A percentile compares a stretch with the other conserved stretches of the same genome.
Evolutionary conservation across 2,329 filamentous ascomycete species (phyloP).

Genomic region (Xylaria sp.): DNA sequence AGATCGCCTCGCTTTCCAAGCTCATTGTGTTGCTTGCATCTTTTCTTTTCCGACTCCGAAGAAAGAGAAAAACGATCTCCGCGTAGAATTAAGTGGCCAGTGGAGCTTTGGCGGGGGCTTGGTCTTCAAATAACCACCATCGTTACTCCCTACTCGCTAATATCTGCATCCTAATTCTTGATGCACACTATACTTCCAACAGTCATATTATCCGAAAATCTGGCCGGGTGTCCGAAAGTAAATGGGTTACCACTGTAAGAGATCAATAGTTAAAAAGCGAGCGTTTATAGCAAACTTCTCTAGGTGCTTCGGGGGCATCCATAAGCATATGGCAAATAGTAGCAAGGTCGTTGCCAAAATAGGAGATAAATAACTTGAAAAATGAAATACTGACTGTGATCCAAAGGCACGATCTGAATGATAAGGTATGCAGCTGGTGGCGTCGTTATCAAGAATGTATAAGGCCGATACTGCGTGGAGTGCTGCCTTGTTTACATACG

Average conservation of each 20-base stretch:
- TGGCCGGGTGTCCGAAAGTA: slow-evolving; percentile 12
- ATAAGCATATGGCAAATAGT: neutral
- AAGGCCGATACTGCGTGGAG: slow-evolving; percentile 25
- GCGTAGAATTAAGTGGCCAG: neutral
- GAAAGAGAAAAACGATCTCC: neutral
- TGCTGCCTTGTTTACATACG: slow-evolving; percentile 10
- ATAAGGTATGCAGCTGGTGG: slow-evolving; percentile 19
- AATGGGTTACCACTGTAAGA: slow-evolving; percentile 13
- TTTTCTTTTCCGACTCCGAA: neutral
- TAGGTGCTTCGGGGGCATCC: too few species aligned
- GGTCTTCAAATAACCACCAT: neutral
- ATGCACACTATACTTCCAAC: slow-evolving; percentile 1
- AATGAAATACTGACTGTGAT: neutral
- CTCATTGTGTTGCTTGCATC: too few species aligned
- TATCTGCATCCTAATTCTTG: neutral
- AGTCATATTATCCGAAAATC: neutral
- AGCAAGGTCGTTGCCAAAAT: neutral
- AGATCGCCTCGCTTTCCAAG: too few species aligned
- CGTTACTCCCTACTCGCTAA: neutral
- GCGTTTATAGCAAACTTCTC: neutral
- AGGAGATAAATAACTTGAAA: neutral
- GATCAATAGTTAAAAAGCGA: neutral
- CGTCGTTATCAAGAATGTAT: slow-evolving; percentile 6
- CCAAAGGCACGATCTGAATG: neutral
- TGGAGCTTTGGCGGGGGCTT: neutral